phyloP scores from a whole-genome alignment of 176 grass and related monocot genomes.

The Phyllostachys edulis region DNA sequence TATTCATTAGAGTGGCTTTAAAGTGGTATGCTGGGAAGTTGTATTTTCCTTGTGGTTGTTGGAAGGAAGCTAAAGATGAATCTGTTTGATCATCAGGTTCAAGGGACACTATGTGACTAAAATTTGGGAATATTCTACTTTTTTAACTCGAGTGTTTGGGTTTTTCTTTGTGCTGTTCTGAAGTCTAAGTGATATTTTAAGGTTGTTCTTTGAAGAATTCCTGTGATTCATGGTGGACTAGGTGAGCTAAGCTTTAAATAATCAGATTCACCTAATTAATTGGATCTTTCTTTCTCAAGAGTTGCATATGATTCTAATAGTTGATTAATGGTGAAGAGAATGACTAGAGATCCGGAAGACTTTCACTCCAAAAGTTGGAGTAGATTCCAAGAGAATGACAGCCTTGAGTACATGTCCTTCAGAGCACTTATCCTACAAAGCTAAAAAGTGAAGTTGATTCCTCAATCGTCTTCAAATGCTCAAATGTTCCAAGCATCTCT shows the following conservation, averaged over 20 bases:
- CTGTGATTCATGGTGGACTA: slow-evolving; percentile 12
- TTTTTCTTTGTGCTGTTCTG: too few species aligned
- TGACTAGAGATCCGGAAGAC: slow-evolving; percentile 27
- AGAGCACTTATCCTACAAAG: background rate
- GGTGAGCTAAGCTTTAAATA: slow-evolving; percentile 31
- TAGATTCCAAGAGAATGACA: slow-evolving; percentile 56
- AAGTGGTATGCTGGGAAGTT: too few species aligned
- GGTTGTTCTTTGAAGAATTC: too few species aligned
- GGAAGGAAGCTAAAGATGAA: too few species aligned
- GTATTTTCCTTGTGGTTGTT: too few species aligned
- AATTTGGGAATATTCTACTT: too few species aligned
- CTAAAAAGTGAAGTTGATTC: slow-evolving; percentile 28
- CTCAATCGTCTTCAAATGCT: slow-evolving; percentile 11
- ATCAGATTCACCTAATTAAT: slow-evolving; percentile 24
- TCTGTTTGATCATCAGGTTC: too few species aligned
- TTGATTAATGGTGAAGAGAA: too few species aligned
- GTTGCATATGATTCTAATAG: slow-evolving; percentile 32
- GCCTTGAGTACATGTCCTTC: slow-evolving; percentile 31
- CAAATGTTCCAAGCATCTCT: slow-evolving; percentile 6
- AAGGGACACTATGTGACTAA: too few species aligned
- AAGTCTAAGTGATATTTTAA: too few species aligned
- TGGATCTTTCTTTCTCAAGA: slow-evolving; percentile 27
- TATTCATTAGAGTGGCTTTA: too few species aligned
- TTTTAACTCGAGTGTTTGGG: too few species aligned
- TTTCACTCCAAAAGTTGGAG: slow-evolving; percentile 35